phyloP scores from a whole-genome alignment of 495 filamentous ascomycete species.

The Hypoxylon lienhwacheense region DNA sequence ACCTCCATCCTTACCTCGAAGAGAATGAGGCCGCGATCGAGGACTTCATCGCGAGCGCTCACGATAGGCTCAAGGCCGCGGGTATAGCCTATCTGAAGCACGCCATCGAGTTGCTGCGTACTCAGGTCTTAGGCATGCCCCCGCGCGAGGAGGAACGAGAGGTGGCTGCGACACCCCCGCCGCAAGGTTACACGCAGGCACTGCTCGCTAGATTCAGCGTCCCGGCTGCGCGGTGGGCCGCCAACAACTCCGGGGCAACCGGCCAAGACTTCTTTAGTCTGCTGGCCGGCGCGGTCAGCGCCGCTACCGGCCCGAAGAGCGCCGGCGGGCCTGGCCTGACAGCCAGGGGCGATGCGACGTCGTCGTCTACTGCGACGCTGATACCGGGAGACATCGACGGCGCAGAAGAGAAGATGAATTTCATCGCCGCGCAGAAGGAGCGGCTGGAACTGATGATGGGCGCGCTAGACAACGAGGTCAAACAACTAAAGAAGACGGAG shows the following conservation, averaged over 20 bases:
- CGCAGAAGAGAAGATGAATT: conserved; percentile 66
- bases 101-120: conserved; percentile 72
- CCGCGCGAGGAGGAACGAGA: conserved; percentile 49
- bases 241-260: conserved; percentile 44
- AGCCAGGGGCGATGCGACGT: conserved; percentile 46
- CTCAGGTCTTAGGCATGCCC: conserved; percentile 70
- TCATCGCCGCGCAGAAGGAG: conserved; percentile 73
- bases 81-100: conserved; percentile 82
- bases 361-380: conserved; percentile 60
- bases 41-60: conserved; percentile 76
- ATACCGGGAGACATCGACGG: conserved; percentile 66
- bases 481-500: conserved; percentile 43
- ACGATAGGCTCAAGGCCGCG: conserved; percentile 76
- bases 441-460: conserved; percentile 68
- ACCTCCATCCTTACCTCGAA: conserved; percentile 85
- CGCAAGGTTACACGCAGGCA: conserved; percentile 72
- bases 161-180: conserved; percentile 42
- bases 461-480: conserved; percentile 74
- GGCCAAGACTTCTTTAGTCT: conserved; percentile 72
- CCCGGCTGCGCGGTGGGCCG: conserved; percentile 57
- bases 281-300: conserved; percentile 67
- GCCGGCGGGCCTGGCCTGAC: conserved; percentile 5
- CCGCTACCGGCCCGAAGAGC: conserved; percentile 38
- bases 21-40: conserved; percentile 91
- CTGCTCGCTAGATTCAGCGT: conserved; percentile 85